phyloP scores from a whole-genome alignment of 345 rosid species.

The Pistacia integerrima region DNA sequence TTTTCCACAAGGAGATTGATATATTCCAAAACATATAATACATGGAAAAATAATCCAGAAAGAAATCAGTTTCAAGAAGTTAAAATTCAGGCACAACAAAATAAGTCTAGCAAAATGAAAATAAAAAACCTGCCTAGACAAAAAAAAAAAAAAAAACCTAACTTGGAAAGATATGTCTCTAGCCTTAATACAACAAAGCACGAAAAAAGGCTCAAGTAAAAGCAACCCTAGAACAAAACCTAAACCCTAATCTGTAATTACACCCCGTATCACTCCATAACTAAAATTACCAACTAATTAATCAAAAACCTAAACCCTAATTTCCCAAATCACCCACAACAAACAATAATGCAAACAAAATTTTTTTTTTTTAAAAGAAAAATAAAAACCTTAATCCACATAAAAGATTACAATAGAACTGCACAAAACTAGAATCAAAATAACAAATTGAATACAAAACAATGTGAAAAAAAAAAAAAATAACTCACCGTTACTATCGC shows the following conservation, averaged over 20 bases:
- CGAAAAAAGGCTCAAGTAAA: background rate
- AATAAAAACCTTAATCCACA: slow-evolving; percentile 12
- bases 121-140: background rate
- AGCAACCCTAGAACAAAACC: background rate
- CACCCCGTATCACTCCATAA: no score
- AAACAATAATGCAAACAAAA: background rate
- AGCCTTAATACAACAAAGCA: background rate
- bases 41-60: background rate
- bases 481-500: slow-evolving; percentile 51
- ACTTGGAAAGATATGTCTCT: background rate
- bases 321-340: background rate
- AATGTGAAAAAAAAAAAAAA: background rate
- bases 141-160: background rate
- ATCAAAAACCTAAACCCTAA: slow-evolving; percentile 37
- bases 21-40: background rate
- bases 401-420: background rate
- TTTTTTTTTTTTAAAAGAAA: background rate
- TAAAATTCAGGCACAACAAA: no score
- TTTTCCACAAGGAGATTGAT: background rate
- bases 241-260: background rate
- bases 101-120: background rate
- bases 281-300: background rate
- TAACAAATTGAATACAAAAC: background rate
- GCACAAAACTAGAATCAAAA: background rate
- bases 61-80: background rate